Base-by-base conservation (phyloP, 2,329 filamentous ascomycete species). In the Colletotrichum incanum region DNA sequence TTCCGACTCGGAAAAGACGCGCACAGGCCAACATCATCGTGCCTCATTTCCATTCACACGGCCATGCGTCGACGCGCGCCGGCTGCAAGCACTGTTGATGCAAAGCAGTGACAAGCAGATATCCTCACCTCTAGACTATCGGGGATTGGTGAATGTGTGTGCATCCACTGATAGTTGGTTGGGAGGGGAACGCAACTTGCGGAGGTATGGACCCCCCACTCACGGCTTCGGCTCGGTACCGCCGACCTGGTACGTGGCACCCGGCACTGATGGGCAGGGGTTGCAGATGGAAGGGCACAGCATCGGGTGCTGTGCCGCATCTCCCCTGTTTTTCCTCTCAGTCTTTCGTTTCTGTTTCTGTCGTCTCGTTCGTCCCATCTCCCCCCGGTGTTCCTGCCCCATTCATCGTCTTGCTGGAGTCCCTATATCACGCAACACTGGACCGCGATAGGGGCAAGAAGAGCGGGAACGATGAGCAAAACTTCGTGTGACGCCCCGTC, bases 131-230 rank as follows among this genome's bases (percentile, higher is more conserved):
- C 56, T 20, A 45, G 39, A 45, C 56, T 45, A 31, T 31, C 56
- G 16, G 7, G 56, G 31, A 55, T 37, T 23, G 4, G 31, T 55
- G 52, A 31, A n/a, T n/a, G 28, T 41, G 37, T 59, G 23, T 4
- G 6, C 55, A 41, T 41, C n/a, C 54, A 41, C 9, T 43, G 55
- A 59, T 12, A 37, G 52, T 37, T 55, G 52, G 20, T 37, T 55
- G 52, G 28, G 52, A 18, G 14, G 4, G 16, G 20, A 0, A 2
- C 0, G 0, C 14, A 2, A 3, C 18, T n/a, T 11, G 12, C 4
- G 8, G 3, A 0, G 1, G 0, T 18, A 41, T 23, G 34, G 26
- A 28, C n/a, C 37, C 11, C n/a, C n/a, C n/a, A n/a, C 20, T n/a
- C 20, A 8, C 43, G 18, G 43, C 43, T 8, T n/a, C 43, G 20